Evolutionary conservation across 2,329 filamentous ascomycete species (phyloP).

Genomic region (Colletotrichum tropicicola): DNA sequence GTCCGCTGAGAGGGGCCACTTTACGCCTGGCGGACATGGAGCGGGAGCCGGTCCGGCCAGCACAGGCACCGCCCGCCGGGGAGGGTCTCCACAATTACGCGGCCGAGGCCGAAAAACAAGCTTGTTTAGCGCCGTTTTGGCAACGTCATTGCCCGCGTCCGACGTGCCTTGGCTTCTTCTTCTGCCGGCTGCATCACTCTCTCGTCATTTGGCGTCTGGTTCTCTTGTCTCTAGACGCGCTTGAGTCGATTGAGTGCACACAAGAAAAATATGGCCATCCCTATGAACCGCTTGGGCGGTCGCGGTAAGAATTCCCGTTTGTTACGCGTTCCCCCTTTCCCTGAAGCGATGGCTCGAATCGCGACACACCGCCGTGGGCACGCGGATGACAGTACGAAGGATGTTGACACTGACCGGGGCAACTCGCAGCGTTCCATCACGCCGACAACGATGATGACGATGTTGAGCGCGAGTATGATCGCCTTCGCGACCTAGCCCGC

Average conservation of each 20-base stretch:
- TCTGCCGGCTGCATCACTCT: slow-evolving; percentile 1
- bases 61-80: neutral
- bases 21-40: neutral
- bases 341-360: slow-evolving; percentile 5
- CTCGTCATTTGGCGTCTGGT: neutral
- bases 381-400: too few relatives aligned
- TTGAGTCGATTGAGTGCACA: neutral
- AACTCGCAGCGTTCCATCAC: slow-evolving; percentile 77
- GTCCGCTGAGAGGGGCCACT: neutral
- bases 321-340: slow-evolving; percentile 1
- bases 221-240: neutral
- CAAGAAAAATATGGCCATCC: slow-evolving; percentile 23
- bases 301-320: slow-evolving; percentile 26
- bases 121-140: slow-evolving; percentile 26
- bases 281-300: slow-evolving; percentile 32
- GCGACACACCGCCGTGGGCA: slow-evolving; percentile 2
- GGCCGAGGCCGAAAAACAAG: slow-evolving; percentile 29
- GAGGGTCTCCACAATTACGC: slow-evolving; percentile 1
- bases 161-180: neutral
- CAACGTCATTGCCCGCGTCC: slow-evolving; percentile 8
- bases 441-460: slow-evolving; percentile 68
- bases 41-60: slow-evolving; percentile 12
- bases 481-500: slow-evolving; percentile 83
- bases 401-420: neutral
- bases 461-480: slow-evolving; percentile 89